Base-by-base conservation (phyloP, 345 rosid genomes). In the Chamaenerion angustifolium region DNA sequence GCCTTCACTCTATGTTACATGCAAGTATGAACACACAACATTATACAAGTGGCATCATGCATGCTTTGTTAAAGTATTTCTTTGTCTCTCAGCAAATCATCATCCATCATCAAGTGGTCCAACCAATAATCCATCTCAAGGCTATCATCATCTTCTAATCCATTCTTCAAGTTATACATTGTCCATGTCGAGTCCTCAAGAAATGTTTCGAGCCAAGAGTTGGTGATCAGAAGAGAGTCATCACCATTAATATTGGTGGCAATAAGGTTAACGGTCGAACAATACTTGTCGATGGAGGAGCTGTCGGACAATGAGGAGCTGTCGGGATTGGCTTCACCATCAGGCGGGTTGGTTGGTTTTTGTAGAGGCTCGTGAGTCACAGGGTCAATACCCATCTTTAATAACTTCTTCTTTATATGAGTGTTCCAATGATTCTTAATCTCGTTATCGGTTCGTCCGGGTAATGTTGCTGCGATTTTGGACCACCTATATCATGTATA, bases 361-460 rank as follows among this genome's bases (percentile, higher is more conserved):
- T 48, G n/a, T 13, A 48, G 12, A 31, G 81, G 75, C 59, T 66
- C 31, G 49, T 86, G 92, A 1, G 95, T 80, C 12, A 57, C 61
- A 11, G 95, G 92, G 62, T 86, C 92, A 19, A 86, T 78, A 2
- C 92, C 92, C 86, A 75, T 82, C 64, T 75, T 78, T 48, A 73
- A 61, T 0, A 86, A 80, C 74, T 76, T 82, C 62, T 82, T 82
- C 79, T 86, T 86, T 37, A 86, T 78, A 63, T 78, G 88, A 14
- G 95, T 86, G 48, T 82, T 86, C 95, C 95, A 86, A 18, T 80
- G 74, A 46, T 82, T 82, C 60, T 82, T 86, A 8, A 86, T 82
- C 61, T 86, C 95, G 48, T 86, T 86, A 55, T 86, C 95, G 4
- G 95, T 86, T 71, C 95, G 78, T 65, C 92, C 88, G 0, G 86